Evolutionary conservation across 257 asterid species (phyloP).

Genomic region (Nicotiana knightiana): DNA sequence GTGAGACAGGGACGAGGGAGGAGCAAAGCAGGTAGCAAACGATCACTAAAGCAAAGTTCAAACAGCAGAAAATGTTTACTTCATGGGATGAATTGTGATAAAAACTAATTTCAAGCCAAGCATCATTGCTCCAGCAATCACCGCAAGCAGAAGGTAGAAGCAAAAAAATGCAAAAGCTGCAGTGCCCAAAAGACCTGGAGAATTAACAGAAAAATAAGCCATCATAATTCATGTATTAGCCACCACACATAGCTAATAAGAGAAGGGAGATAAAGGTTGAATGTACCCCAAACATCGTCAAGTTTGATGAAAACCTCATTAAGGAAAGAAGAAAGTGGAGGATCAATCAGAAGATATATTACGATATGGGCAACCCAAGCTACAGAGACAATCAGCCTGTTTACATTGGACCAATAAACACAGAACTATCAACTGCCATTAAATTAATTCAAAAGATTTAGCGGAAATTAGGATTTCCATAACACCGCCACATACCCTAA

Average conservation of each 20-base stretch:
- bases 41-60: neutral
- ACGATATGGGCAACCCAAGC: conserved; percentile 94
- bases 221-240: conserved; percentile 12
- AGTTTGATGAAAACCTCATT: conserved; percentile 87
- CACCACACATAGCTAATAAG: conserved; percentile 4
- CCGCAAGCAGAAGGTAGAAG: conserved; percentile 93
- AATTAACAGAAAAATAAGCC: conserved; percentile 15
- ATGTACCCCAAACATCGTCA: conserved; percentile 90
- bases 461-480: neutral
- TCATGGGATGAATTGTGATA: conserved; percentile 96
- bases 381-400: conserved; percentile 88
- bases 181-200: conserved; percentile 93
- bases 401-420: conserved; percentile 16
- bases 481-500: conserved; percentile 47
- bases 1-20: conserved; percentile 11
- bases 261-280: conserved; percentile 3
- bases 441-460: neutral
- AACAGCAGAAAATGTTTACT: conserved; percentile 40
- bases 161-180: conserved; percentile 98
- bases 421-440: neutral
- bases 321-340: conserved; percentile 87
- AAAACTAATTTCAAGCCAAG: conserved; percentile 88
- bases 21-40: conserved; percentile 1
- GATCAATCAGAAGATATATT: conserved; percentile 82
- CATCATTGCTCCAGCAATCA: conserved; percentile 99